phyloP scores from a whole-genome alignment of 257 asterid species.

The Haberlea rhodopensis region DNA sequence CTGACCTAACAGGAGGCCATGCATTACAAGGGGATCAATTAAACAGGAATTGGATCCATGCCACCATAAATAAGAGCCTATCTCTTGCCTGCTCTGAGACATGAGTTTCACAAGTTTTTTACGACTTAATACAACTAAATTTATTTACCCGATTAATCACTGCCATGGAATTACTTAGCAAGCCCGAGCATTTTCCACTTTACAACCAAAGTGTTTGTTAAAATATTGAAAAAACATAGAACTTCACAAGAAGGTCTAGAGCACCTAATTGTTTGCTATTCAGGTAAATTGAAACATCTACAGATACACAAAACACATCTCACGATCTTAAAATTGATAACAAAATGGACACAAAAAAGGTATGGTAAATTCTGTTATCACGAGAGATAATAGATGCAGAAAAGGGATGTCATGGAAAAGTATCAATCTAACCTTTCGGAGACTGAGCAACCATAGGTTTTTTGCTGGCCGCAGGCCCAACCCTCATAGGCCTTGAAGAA shows the following conservation, averaged over 20 bases:
- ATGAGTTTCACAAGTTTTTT: constrained; percentile 68
- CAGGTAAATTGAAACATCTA: constrained; percentile 27
- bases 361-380: constrained; percentile 7
- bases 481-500: constrained; percentile 82
- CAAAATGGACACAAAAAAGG: constrained; percentile 8
- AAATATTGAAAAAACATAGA: constrained; percentile 39
- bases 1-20: constrained; percentile 91
- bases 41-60: constrained; percentile 91
- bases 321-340: constrained; percentile 20
- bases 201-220: constrained; percentile 39
- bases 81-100: constrained; percentile 90
- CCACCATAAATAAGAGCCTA: constrained; percentile 96
- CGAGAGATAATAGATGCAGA: constrained; percentile 8
- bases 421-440: constrained; percentile 51
- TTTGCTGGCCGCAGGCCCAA: constrained; percentile 85
- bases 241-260: constrained; percentile 39
- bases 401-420: not conserved
- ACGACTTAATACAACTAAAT: constrained; percentile 43
- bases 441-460: constrained; percentile 49
- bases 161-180: constrained; percentile 59
- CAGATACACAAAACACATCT: constrained; percentile 28
- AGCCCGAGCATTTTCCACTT: constrained; percentile 45
- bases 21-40: constrained; percentile 86
- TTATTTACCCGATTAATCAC: constrained; percentile 57
- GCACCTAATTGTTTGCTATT: constrained; percentile 33